These are phyloP conservation scores for Rusavskia elegans DNA, from an alignment of 495 filamentous ascomycete species.

Conservation along the genomic window DNA sequence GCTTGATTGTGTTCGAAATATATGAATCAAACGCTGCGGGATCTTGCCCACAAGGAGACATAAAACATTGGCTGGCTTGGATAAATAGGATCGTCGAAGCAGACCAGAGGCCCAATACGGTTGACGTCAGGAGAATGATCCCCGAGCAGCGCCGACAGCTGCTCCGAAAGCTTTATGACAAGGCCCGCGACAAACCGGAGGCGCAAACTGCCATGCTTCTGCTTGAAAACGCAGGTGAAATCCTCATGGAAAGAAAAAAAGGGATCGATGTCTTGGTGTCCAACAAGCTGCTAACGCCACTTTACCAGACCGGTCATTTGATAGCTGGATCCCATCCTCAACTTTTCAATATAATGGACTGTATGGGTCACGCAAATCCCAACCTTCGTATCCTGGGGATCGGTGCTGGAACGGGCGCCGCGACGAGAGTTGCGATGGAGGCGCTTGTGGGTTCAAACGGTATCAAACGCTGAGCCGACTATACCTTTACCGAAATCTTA, in stretches of 20 bases:
- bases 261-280: background rate
- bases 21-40: background rate
- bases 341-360: conserved; percentile 8
- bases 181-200: background rate
- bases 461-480: conserved; percentile 1
- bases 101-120: background rate
- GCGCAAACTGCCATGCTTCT: background rate
- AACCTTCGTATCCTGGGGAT: conserved; percentile 32
- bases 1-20: background rate
- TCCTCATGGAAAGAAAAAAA: background rate
- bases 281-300: background rate
- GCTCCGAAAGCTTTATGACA: background rate
- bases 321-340: background rate
- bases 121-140: background rate
- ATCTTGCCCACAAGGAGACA: background rate
- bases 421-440: conserved; percentile 10
- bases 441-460: background rate
- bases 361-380: conserved; percentile 24
- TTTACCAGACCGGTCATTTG: background rate
- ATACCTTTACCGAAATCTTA: conserved; percentile 13
- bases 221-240: background rate
- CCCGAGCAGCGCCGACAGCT: background rate
- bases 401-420: conserved; percentile 26
- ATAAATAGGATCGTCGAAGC: background rate
- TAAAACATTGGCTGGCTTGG: background rate